Base-by-base conservation (phyloP, 2,329 filamentous ascomycete species). In the Oidium heveae region DNA sequence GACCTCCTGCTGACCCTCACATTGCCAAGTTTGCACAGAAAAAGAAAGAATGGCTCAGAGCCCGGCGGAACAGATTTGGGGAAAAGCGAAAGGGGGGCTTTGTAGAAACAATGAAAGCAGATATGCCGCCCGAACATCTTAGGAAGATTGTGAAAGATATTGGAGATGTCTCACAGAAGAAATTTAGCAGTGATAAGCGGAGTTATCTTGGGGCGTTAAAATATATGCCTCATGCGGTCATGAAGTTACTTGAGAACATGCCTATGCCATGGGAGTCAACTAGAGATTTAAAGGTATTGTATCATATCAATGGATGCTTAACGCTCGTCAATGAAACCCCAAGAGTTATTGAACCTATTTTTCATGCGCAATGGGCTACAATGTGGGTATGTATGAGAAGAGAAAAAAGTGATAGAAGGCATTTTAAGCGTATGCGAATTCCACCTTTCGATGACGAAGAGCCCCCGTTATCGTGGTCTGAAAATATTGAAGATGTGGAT, bases 311-410 rank as follows among this genome's bases (percentile, higher is more conserved):
- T 64, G 91, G 91, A 33, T 98, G 93, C 65, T 69, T 98, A 69
- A 98, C 91, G 1, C 71, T 98, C 55, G 93, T 98, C 63, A 98
- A 98, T 67, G 91, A 98, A 71, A 86, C 82, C 7, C 91, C 93
- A 15, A 79, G 93, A 62, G 93, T 98, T 55, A 96, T 98, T 63
- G 91, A 96, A 66, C 91, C 91, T 0, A 85, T 98, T 4, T 98
- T 94, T 68, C 88, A 95, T 66, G 91, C 91, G 56, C 91, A 98
- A 67, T 98, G 91, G 91, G 91, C 91, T 13, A 94, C 89, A 55
- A 98, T 98, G 91, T 98, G 91, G 91, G 82, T 94, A 28, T 86
- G 84, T 47, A 98, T 98, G 91, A 80, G 91, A 62, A 84, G 93
- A 62, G 91, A 98, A 67, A 98, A 98, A 74, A 91, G 87, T 65